phyloP scores from a whole-genome alignment of 2,329 filamentous ascomycete genomes.

The Arthroderma sp. region DNA sequence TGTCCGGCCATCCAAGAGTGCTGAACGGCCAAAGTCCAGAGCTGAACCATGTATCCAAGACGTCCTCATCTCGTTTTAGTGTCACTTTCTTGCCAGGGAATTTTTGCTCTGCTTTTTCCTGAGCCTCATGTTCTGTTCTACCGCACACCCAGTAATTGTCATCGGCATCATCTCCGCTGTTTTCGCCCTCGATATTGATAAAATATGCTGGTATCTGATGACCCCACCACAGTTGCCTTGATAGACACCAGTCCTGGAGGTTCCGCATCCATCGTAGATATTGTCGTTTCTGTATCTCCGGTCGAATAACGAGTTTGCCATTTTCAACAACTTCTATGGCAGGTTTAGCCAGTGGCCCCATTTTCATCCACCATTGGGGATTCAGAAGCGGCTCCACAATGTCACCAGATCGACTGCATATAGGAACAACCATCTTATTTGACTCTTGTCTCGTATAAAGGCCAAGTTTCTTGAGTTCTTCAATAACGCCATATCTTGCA shows the following conservation, averaged over 20 bases:
- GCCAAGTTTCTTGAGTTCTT: conserved; percentile 69
- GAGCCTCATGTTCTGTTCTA: conserved; percentile 58
- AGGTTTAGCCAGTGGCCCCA: conserved; percentile 66
- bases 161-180: conserved; percentile 19
- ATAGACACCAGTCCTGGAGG: conserved; percentile 92
- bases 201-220: conserved; percentile 88
- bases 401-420: conserved; percentile 84
- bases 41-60: conserved; percentile 83
- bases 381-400: conserved; percentile 89
- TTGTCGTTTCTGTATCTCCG: conserved; percentile 67
- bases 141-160: conserved; percentile 59
- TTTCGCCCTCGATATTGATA: conserved; percentile 62
- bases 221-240: conserved; percentile 91
- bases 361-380: conserved; percentile 97
- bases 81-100: conserved; percentile 61
- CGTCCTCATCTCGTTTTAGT: conserved; percentile 66
- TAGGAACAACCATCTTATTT: conserved; percentile 85
- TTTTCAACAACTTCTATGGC: conserved; percentile 70
- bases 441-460: conserved; percentile 89
- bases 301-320: conserved; percentile 71
- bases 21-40: conserved; percentile 79
- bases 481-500: conserved; percentile 71
- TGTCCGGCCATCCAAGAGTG: conserved; percentile 70
- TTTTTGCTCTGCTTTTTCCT: conserved; percentile 58
- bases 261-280: conserved; percentile 79